Evolutionary conservation across 1,284 basidiomycete genomes (phyloP), one percentile per base, ranked within the genome.

Genomic region (Hymenochaete sp.): DNA sequence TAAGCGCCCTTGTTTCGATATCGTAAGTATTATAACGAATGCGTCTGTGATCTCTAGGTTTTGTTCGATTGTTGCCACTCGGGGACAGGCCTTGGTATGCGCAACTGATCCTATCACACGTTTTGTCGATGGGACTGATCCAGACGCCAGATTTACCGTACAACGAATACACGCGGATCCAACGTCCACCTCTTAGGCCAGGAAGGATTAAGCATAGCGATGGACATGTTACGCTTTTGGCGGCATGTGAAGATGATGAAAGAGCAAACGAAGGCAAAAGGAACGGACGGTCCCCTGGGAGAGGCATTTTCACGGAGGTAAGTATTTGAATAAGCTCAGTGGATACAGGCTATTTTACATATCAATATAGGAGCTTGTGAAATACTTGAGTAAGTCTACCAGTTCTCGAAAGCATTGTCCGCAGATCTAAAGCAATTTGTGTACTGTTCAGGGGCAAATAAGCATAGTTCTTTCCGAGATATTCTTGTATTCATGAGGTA

Each of bases 1-100:
- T 48, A 44, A 1, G 42, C 13, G n/a, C 14, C 27, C 14, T 13
- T 18, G 10, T 4, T 11, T 1, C 8, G 5, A 1, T 7, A 24
- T n/a, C 42, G 13, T 18, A 11, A 14, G 27, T 43, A 10, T 24
- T 1, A 5, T 16, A 24, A 19, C 18, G 9, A 28, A 31, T 13
- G 5, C 32, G 21, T n/a, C 21, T n/a, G 5, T 6, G 21, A 35
- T 42, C 24, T 18, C 16, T 9, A 48, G 46, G 46, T 45, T 3
- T 29, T 52, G 16, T 47, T 52, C 36, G 51, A 52, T 27, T 50
- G 49, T 27, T 52, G 51, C 29, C 36, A 38, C n/a, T 50, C 49
- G 2, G 49, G 49, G 14, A 50, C 49, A 8, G 40, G 33, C 13
- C 22, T 50, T 4, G 49, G 42, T 48, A 6, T n/a, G 45, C 42